A percentile compares a stretch with the other conserved stretches of the same genome.
Conservation (phyloP, 768 basidiomycete species). For the Mycena belliarum region DNA sequence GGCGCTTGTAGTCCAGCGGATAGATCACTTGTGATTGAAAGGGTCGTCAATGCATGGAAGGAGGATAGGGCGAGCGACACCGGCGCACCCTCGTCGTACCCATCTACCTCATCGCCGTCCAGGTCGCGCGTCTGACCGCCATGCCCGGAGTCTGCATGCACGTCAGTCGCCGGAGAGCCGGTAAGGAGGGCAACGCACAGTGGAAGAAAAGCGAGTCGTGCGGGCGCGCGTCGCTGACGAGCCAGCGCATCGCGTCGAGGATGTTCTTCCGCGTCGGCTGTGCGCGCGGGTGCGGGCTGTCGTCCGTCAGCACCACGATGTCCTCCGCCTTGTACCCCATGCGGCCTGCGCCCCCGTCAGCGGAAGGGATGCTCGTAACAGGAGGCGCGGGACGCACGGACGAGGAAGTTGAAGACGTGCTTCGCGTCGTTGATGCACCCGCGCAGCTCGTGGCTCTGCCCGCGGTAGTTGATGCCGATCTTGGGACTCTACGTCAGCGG, state of each 20-base stretch:
- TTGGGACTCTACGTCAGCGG: slow-evolving; percentile 23
- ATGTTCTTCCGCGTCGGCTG: slow-evolving; percentile 51
- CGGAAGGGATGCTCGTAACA: background rate
- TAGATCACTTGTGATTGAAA: slow-evolving; percentile 63
- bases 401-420: slow-evolving; percentile 69
- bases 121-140: slow-evolving; percentile 87
- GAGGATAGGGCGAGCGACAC: background rate
- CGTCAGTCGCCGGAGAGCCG: slow-evolving; percentile 20
- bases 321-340: slow-evolving; percentile 60
- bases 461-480: slow-evolving; percentile 82
- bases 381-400: slow-evolving; percentile 39
- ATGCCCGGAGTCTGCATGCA: slow-evolving; percentile 77
- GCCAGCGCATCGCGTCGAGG: slow-evolving; percentile 52
- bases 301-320: slow-evolving; percentile 70
- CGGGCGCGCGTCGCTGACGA: slow-evolving; percentile 64
- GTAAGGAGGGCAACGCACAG: slow-evolving; percentile 36
- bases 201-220: slow-evolving; percentile 82
- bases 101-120: slow-evolving; percentile 79
- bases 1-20: slow-evolving; percentile 82
- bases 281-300: slow-evolving; percentile 40
- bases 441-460: slow-evolving; percentile 59
- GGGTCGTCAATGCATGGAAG: background rate
- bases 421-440: slow-evolving; percentile 85
- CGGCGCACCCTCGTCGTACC: slow-evolving; percentile 61
- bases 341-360: slow-evolving; percentile 28